Percentiles rank a stretch among this genome's conserved stretches.
Conservation (phyloP, 768 basidiomycete genomes). For the Pulveroboletus ravenelii region DNA sequence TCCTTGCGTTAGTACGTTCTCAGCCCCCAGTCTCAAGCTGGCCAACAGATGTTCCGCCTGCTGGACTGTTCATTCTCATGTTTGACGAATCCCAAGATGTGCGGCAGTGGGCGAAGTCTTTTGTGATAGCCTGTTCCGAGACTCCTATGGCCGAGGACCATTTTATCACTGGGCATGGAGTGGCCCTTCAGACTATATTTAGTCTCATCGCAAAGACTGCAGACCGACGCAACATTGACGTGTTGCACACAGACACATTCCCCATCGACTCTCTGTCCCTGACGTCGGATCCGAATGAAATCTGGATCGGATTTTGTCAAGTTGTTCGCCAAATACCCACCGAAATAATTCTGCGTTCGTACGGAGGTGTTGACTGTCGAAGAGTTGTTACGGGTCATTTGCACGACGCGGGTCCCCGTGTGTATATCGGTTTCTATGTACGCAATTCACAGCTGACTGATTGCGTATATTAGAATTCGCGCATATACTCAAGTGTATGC, state of each 20-base stretch:
- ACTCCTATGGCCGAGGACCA: constrained; percentile 43
- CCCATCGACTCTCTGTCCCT: constrained; percentile 24
- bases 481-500: constrained; percentile 53
- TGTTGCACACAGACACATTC: neutral
- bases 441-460: neutral
- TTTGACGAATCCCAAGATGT: constrained; percentile 46
- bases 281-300: constrained; percentile 35
- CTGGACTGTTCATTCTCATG: constrained; percentile 56
- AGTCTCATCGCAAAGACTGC: constrained; percentile 15
- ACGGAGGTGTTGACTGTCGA: constrained; percentile 41
- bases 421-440: constrained; percentile 30
- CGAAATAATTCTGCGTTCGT: constrained; percentile 33
- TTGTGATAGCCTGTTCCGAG: constrained; percentile 37
- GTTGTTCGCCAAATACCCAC: constrained; percentile 54
- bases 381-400: constrained; percentile 58
- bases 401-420: constrained; percentile 56
- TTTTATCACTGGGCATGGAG: constrained; percentile 45
- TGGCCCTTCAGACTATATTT: constrained; percentile 41
- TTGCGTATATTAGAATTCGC: constrained; percentile 47
- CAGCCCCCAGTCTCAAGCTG: constrained; percentile 36
- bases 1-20: constrained; percentile 35
- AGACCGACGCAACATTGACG: neutral
- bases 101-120: constrained; percentile 56
- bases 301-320: constrained; percentile 49
- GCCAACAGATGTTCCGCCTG: constrained; percentile 56